Base-by-base conservation (phyloP, 345 rosid genomes). In the Populus pruinosa region DNA sequence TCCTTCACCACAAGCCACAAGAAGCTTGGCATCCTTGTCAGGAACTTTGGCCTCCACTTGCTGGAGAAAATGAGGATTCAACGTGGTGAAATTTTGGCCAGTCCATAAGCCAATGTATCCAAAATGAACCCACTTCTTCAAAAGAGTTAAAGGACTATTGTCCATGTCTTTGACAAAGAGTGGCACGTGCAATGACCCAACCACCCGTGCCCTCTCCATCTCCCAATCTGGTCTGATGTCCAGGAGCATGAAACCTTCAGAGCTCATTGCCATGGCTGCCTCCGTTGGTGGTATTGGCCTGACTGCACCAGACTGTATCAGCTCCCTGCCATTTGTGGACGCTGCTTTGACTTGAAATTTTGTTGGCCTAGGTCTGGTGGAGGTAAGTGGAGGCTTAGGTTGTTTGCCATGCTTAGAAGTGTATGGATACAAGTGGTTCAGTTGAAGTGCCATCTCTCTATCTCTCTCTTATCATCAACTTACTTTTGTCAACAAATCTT, bases 41-140 rank as follows among this genome's bases (percentile, higher is more conserved):
- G 96, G 97, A 73, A 88, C 84, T 70, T 65, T 75, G 35, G 83
- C 77, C 64, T 88, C 85, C 13, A 92, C 97, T 72, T 83, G 88
- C 80, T 50, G 71, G 62, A 83, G 41, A 76, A 93, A 93, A 61
- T 90, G 82, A 61, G 88, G 87, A 85, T 93, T 93, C 35, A 90
- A 44, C 78, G 82, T 89, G 2, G 98, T 92, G 78, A 92, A 92
- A 76, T 85, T 83, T 84, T 93, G 99, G 55, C 99, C 99, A 25
- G 97, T 95, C 99, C 99, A 93, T 62, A 91, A 79, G 53, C 98
- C 98, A 76, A 95, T 87, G 84, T 92, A 93, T 5, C 98, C 98
- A 61, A 95, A 88, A 83, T 92, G 98, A 56, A 95, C 91, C 98
- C 98, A 95, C 77, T 93, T 92, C 87, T 93, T 95, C 81, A 95